Evolutionary conservation across 768 basidiomycete species (phyloP).

Genomic region (Suillus alpinus): DNA sequence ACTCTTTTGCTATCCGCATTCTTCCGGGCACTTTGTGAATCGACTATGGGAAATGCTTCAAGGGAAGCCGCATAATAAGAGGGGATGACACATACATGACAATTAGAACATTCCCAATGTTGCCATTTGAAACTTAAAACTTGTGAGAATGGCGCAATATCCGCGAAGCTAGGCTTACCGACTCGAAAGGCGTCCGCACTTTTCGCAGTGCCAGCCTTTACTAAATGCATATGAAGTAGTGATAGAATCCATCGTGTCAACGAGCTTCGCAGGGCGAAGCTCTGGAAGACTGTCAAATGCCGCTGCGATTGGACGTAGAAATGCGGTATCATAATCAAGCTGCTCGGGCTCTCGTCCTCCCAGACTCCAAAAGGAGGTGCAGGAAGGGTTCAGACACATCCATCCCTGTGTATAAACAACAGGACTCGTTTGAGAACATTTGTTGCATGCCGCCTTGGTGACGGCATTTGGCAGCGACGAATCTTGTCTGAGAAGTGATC

Average conservation of each 20-base stretch:
- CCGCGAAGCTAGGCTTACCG: constrained; percentile 42
- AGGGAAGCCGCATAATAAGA: not conserved
- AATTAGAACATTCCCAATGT: constrained; percentile 65
- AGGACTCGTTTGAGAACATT: constrained; percentile 46
- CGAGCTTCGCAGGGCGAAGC: constrained; percentile 37
- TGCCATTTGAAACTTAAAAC: constrained; percentile 66
- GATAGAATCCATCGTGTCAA: constrained; percentile 29
- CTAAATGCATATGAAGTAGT: constrained; percentile 55
- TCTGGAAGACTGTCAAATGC: constrained; percentile 32
- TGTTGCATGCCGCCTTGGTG: constrained; percentile 29
- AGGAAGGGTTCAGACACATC: constrained; percentile 63
- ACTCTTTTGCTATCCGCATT: constrained; percentile 33
- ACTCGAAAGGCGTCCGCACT: constrained; percentile 72
- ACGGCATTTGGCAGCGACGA: not conserved
- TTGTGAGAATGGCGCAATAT: constrained; percentile 4
- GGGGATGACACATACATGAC: constrained; percentile 41
- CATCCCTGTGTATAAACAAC: constrained; percentile 54
- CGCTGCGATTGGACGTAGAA: constrained; percentile 39
- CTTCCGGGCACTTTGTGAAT: constrained; percentile 17
- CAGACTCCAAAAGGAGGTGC: constrained; percentile 54
- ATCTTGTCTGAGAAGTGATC: not conserved
- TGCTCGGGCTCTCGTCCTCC: constrained; percentile 27
- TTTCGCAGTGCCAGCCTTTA: constrained; percentile 65
- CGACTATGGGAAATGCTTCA: constrained; percentile 9
- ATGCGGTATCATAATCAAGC: constrained; percentile 47